Conservation (phyloP, 257 asterid species). For the Hygrophila difformis region DNA sequence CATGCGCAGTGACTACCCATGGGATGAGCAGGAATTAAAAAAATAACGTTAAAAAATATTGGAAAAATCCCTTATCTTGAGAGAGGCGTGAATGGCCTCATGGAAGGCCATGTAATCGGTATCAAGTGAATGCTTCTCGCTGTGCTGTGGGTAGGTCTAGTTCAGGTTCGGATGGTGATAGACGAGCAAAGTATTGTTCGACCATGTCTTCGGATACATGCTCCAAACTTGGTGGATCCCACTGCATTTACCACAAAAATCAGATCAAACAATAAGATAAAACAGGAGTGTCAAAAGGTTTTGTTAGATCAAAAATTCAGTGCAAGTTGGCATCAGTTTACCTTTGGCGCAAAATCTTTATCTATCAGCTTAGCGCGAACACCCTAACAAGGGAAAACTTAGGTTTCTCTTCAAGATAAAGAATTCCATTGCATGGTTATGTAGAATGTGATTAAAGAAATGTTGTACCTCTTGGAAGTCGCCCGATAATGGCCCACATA, state of each 20-base stretch:
- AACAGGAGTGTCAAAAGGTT: background rate
- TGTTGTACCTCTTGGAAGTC: slow-evolving; percentile 72
- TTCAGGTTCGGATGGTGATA: slow-evolving; percentile 67
- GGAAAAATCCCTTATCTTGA: too few species aligned
- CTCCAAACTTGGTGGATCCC: slow-evolving; percentile 92
- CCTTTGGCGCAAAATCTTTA: slow-evolving; percentile 80
- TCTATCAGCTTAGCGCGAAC: slow-evolving; percentile 76
- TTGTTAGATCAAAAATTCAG: background rate
- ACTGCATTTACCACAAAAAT: slow-evolving; percentile 40
- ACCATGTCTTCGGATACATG: slow-evolving; percentile 82
- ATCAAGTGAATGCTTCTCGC: slow-evolving; percentile 75
- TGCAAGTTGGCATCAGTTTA: slow-evolving; percentile 18
- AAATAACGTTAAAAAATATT: too few species aligned
- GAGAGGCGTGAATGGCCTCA: too few species aligned
- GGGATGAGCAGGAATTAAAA: too few species aligned
- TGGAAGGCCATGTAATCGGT: too few species aligned
- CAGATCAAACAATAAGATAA: background rate
- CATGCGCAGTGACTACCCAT: too few species aligned
- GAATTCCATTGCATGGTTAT: background rate
- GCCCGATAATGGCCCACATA: slow-evolving; percentile 42
- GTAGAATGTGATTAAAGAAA: slow-evolving; percentile 3
- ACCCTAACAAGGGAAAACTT: slow-evolving; percentile 42
- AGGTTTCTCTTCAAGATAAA: slow-evolving; percentile 7
- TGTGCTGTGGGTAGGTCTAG: slow-evolving; percentile 69
- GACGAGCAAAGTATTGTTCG: slow-evolving; percentile 58